These are phyloP conservation scores for Prinsepia uniflora DNA, from an alignment of 306 rosid species.

Conservation along the genomic window DNA sequence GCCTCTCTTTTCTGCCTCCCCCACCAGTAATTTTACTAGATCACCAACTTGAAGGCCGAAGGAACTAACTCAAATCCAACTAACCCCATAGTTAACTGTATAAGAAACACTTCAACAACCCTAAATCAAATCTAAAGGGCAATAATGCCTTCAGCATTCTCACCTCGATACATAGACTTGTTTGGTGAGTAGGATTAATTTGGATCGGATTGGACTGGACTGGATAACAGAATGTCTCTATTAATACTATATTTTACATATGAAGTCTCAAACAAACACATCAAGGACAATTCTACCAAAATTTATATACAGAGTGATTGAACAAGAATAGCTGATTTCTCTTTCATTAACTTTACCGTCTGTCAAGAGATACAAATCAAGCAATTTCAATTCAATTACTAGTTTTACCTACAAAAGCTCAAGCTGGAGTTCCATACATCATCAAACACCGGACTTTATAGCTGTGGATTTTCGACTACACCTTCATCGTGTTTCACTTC, in stretches of 20 bases:
- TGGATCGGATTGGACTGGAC: no score
- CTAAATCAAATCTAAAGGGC: no score
- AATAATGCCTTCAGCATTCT: no score
- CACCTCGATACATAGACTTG: no score
- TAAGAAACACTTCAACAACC: no score
- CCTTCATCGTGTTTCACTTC: constrained; percentile 24
- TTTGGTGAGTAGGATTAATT: no score
- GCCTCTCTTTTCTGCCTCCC: no score
- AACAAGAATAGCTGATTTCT: constrained; percentile 3
- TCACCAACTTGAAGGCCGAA: no score
- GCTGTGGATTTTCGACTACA: constrained; percentile 15
- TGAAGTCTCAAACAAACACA: neutral
- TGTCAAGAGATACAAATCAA: constrained; percentile 13
- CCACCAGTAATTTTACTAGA: no score
- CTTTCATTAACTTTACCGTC: neutral
- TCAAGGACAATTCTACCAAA: neutral
- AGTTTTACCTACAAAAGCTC: constrained; percentile 8
- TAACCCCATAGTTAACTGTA: no score
- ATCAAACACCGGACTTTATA: neutral
- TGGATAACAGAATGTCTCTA: no score
- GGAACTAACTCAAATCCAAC: no score
- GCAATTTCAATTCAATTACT: constrained; percentile 5
- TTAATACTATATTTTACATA: neutral
- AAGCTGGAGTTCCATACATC: neutral
- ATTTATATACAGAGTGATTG: neutral